Base-by-base conservation (phyloP, 306 rosid genomes). In the Prunus mume region DNA sequence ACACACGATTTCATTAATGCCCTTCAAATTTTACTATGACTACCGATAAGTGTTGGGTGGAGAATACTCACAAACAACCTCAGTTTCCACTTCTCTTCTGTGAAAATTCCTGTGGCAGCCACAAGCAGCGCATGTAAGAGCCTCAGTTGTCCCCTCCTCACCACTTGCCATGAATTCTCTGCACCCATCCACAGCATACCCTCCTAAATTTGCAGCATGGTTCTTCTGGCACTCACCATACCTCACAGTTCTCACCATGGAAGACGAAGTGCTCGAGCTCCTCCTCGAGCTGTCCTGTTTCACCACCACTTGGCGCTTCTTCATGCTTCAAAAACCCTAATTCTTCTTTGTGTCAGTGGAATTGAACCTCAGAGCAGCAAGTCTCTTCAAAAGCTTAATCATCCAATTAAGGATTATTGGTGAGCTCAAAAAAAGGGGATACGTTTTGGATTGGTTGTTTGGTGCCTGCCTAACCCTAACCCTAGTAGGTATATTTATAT, bases 111-210 rank as follows among this genome's bases (percentile, higher is more conserved):
- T 70, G 76, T 94, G 98, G 78, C 98, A 94, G 22, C 91, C 96
- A 12, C 98, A 94, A 66, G 97, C 97, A 0, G 98, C 98, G 73
- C 98, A 94, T 1, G 82, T 73, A 43, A 94, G 93, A 0, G 87
- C 96, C 32, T 67, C 88, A 50, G 58, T 38, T 8, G 94, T 79
- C 61, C 93, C 96, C 9, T 90, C 95, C 3, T 72, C 84, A 0
- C 85, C 82, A 13, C 85, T 84, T 0, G 98, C 93, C 93, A 94
- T 83, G 85, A 94, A 94, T 25, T 94, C 97, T 32, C 88, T 83
- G 85, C 98, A 94, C 0, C 98, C 98, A 74, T 94, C 98, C 73
- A 92, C 84, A 3, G 98, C 97, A 68, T 94, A 90, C 1, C 98
- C 98, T 58, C 98, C 98, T 2, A 87, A 86, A 22, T 85, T 84